phyloP scores from a whole-genome alignment of 1,284 basidiomycete genomes.

The Cutaneotrichosporon sp. region DNA sequence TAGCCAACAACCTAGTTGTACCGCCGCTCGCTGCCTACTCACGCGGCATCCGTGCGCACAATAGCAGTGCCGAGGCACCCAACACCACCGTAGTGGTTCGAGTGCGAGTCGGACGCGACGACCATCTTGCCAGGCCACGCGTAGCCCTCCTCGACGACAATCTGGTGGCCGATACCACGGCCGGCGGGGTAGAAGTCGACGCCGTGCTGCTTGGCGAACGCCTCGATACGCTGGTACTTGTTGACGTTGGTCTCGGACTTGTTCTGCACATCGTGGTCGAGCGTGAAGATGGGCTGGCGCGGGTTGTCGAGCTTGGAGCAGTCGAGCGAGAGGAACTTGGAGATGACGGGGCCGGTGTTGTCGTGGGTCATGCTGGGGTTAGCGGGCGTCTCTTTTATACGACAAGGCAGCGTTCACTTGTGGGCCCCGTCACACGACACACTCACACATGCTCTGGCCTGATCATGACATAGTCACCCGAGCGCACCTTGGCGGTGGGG shows the following conservation, averaged over 20 bases:
- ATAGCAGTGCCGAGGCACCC: constrained; percentile 97
- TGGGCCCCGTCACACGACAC: neutral
- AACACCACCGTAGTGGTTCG: constrained; percentile 95
- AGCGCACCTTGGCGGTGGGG: constrained; percentile 72
- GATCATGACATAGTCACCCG: constrained; percentile 99
- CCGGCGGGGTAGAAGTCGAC: constrained; percentile 98
- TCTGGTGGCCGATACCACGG: constrained; percentile 95
- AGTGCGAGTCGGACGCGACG: constrained; percentile 95
- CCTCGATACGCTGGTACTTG: constrained; percentile 92
- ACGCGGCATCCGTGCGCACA: constrained; percentile 67
- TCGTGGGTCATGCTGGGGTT: constrained; percentile 79
- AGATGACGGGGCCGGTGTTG: constrained; percentile 97
- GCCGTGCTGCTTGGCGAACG: constrained; percentile 80
- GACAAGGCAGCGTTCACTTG: neutral
- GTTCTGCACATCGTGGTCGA: constrained; percentile 99
- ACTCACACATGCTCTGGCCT: constrained; percentile 83
- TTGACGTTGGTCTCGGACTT: constrained; percentile 87
- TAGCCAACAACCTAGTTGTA: neutral
- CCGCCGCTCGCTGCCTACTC: constrained; percentile 20
- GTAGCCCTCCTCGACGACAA: constrained; percentile 94
- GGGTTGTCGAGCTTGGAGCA: constrained; percentile 83
- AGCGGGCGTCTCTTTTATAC: no score
- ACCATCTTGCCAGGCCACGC: constrained; percentile 91
- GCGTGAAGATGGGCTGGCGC: constrained; percentile 79
- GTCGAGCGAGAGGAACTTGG: constrained; percentile 94